Evolutionary conservation across 2,329 filamentous ascomycete species (phyloP).

Genomic region (Pseudodiploospora longispora): DNA sequence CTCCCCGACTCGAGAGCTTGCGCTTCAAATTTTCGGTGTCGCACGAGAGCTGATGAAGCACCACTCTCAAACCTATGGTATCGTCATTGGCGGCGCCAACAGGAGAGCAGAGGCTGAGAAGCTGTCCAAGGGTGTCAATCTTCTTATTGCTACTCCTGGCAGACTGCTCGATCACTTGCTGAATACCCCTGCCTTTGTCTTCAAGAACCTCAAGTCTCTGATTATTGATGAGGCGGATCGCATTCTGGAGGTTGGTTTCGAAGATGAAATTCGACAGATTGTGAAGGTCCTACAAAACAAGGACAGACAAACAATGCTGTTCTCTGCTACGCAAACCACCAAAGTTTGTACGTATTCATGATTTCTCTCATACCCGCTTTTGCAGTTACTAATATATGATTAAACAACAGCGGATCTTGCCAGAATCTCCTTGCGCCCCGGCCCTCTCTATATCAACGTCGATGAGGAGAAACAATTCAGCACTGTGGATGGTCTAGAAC

Average conservation of each 20-base stretch:
- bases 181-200: constrained; percentile 75
- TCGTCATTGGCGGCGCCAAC: constrained; percentile 94
- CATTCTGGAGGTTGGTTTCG: constrained; percentile 94
- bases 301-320: constrained; percentile 91
- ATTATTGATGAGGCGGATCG: constrained; percentile 96
- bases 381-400: background rate
- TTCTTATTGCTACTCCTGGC: constrained; percentile 89
- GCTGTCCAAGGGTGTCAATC: constrained; percentile 85
- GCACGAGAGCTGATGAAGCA: constrained; percentile 86
- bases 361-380: background rate
- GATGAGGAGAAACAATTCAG: constrained; percentile 83
- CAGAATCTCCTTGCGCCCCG: constrained; percentile 81
- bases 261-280: constrained; percentile 96
- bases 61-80: constrained; percentile 91
- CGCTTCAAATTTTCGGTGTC: constrained; percentile 92
- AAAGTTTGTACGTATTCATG: constrained; percentile 54
- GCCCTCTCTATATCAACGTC: constrained; percentile 94
- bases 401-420: constrained; percentile 67
- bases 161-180: constrained; percentile 88
- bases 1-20: constrained; percentile 86
- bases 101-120: constrained; percentile 87
- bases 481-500: constrained; percentile 88
- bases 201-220: constrained; percentile 86
- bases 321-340: constrained; percentile 95
- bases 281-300: constrained; percentile 87